Conservation (phyloP, 441 rosid genomes). For the Oxalis stricta region DNA sequence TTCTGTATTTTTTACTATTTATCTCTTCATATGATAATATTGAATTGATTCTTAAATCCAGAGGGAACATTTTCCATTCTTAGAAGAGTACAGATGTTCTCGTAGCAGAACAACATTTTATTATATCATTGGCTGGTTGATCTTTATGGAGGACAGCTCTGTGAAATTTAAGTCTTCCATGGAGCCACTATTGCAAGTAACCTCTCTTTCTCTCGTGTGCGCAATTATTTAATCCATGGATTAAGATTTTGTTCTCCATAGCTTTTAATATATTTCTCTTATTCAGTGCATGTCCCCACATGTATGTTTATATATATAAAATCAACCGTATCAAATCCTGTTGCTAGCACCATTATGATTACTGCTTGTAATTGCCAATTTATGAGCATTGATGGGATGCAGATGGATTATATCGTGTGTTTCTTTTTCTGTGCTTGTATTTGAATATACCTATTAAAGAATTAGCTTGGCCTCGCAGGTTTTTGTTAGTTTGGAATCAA, state of each 20-base stretch:
- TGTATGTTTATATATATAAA: too few relatives aligned
- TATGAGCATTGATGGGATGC: too few relatives aligned
- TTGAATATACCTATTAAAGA: neutral
- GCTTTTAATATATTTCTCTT: too few relatives aligned
- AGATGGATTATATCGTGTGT: neutral
- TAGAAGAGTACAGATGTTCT: slow-evolving; percentile 86
- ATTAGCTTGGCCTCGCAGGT: slow-evolving; percentile 35
- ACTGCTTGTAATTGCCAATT: too few relatives aligned
- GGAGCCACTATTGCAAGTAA: slow-evolving; percentile 87
- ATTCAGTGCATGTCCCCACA: too few relatives aligned
- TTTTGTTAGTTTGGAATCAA: slow-evolving; percentile 66
- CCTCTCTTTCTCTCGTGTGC: slow-evolving; percentile 10
- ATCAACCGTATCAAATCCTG: too few relatives aligned
- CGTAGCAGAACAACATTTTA: slow-evolving; percentile 97
- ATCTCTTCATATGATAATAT: neutral
- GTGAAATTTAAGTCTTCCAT: slow-evolving; percentile 90
- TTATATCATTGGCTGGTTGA: slow-evolving; percentile 90
- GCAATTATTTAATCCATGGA: too few relatives aligned
- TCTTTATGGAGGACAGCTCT: slow-evolving; percentile 94
- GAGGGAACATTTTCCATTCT: slow-evolving; percentile 95
- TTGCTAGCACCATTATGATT: too few relatives aligned
- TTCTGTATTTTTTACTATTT: slow-evolving; percentile 1
- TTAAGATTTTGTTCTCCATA: too few relatives aligned
- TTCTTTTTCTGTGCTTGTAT: neutral
- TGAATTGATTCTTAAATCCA: slow-evolving; percentile 22